Evolutionary conservation across 805 yeast genomes (phyloP), one percentile per base, ranked within the genome.

Genomic region (Yarrowia osloensis): DNA sequence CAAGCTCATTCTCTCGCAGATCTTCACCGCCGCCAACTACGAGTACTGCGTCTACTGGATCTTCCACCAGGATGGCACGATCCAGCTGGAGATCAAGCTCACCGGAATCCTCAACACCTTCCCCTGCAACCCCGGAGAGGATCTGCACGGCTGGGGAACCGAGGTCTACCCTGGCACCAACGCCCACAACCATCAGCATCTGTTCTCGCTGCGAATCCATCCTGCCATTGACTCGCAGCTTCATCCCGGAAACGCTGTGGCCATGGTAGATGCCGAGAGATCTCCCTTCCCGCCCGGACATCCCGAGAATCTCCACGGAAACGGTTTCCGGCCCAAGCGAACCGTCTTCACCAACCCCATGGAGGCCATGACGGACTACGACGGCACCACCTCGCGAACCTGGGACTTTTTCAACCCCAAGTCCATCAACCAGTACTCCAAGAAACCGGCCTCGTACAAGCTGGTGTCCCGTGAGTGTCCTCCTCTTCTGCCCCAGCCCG

Each of bases 111-210:
- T 89, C 79, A 89, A 89, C 82, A 89, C 96, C 26, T 88, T 81
- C 75, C 77, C 85, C 68, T 80, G 88, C 70, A 86, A 80, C 67
- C 61, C 42, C 17, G 88, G 86, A 68, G 95, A 89, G 77, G 85
- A 82, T 50, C 75, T 84, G 70, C 88, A 88, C 24, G 91, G 90
- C 72, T 89, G 89, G 88, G 96, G 94, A 68, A 88, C 94, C 35
- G 81, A 82, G 72, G 94, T 89, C 65, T 89, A 88, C 77, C 95
- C 95, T 68, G 84, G 85, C 71, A 90, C 87, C 67, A 88, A 88
- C 74, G 96, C 96, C 47, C 94, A 89, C 80, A 89, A 89, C 78
- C 96, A 89, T 79, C 96, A 90, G 82, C 95, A 89, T 79, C 78
- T 89, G 79, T 89, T 89, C 77, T 84, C 91, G 21, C 81, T 89